Conservation (phyloP, 306 rosid species). For the Vicia faba region DNA sequence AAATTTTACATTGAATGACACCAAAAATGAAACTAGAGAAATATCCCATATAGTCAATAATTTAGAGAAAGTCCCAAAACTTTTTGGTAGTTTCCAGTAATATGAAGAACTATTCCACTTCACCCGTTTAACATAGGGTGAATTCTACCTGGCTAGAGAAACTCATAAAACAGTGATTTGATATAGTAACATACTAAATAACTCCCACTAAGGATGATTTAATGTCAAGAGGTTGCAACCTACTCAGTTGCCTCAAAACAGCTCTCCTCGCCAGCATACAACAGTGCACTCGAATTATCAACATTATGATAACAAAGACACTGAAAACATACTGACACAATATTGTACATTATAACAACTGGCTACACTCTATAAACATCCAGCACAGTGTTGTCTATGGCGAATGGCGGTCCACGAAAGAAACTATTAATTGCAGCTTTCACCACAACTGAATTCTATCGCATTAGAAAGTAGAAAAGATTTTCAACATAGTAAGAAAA, state of each 20-base stretch:
- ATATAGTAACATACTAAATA: neutral
- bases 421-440: neutral
- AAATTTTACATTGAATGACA: slow-evolving; percentile 10
- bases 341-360: slow-evolving; percentile 10
- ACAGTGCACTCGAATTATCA: neutral
- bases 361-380: neutral
- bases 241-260: neutral
- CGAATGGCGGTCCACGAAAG: neutral
- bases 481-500: slow-evolving; percentile 1
- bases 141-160: neutral
- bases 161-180: neutral
- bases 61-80: neutral
- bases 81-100: slow-evolving; percentile 5
- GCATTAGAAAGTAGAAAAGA: slow-evolving; percentile 25
- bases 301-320: neutral
- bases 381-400: neutral
- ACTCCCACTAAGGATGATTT: neutral
- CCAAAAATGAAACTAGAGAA: neutral
- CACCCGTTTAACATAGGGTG: neutral
- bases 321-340: neutral
- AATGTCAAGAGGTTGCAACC: slow-evolving; percentile 15
- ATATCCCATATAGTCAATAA: slow-evolving; percentile 6
- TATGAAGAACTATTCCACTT: slow-evolving; percentile 19
- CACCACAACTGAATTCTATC: neutral
- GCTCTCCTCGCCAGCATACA: neutral